Percentiles rank a stretch among this genome's conserved stretches.
phyloP scores from a whole-genome alignment of 257 asterid genomes.

The Fraxinus quadrangulata region DNA sequence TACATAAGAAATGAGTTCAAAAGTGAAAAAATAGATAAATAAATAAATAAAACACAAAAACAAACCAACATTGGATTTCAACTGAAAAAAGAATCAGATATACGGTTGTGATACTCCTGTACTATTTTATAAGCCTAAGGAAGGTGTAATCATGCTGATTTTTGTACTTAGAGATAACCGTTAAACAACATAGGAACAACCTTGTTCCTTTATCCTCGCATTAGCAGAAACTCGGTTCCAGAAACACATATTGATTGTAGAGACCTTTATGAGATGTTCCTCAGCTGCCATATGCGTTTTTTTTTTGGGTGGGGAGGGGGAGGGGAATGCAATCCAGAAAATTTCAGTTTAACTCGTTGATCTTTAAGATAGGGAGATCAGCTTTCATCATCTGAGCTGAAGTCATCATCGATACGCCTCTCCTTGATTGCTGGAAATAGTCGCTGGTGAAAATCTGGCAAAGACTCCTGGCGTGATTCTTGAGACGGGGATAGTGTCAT shows the following conservation, averaged over 20 bases:
- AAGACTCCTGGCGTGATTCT: constrained; percentile 46
- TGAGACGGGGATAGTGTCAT: constrained; percentile 48
- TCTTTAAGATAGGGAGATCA: constrained; percentile 30
- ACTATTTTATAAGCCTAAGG: not conserved
- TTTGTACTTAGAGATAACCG: not conserved
- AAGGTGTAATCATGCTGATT: not conserved
- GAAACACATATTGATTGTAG: not conserved
- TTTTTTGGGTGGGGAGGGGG: not conserved
- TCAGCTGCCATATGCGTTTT: not conserved
- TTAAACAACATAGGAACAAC: not conserved
- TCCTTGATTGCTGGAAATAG: constrained; percentile 78
- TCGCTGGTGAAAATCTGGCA: constrained; percentile 41
- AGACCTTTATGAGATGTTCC: not conserved
- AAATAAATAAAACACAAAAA: too few species aligned
- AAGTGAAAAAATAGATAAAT: not conserved
- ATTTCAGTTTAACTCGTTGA: not conserved
- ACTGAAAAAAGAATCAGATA: not conserved
- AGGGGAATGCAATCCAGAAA: not conserved
- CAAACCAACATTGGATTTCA: not conserved
- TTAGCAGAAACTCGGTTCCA: not conserved
- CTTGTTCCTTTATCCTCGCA: not conserved
- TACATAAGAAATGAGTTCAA: not conserved
- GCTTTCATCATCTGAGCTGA: constrained; percentile 68
- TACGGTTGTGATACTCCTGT: constrained; percentile 16
- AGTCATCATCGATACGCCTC: constrained; percentile 48